Base-by-base conservation (phyloP, 495 filamentous ascomycete species). In the Podospora conica region DNA sequence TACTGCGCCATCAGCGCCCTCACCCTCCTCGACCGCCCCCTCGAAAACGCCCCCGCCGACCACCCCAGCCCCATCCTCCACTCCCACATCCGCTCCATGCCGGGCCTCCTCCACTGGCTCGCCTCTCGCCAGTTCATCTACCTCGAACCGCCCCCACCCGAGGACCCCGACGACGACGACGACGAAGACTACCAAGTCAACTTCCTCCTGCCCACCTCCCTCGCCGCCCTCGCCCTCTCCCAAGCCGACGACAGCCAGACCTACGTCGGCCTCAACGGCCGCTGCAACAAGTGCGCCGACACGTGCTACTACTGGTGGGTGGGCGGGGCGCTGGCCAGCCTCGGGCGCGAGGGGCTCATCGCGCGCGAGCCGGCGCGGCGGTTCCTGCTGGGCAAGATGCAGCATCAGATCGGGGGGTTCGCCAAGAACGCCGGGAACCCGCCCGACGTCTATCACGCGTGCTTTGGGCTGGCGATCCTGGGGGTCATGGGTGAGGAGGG, bases 281-380 rank as follows among this genome's bases (percentile, higher is more conserved):
- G 95, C 33, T 85, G 83, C 66, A 97, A 97, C 78, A 98, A 98
- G 73, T 75, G 85, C 12, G 87, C 88, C 21, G 95, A 98, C 77
- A 98, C 94, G 1, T 98, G 95, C 76, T 98, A 98, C 76, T 87
- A 85, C 7, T 98, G 92, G 81, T 98, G 95, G 95, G 90, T 90
- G 2, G 82, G 82, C 27, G 93, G 85, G 11, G 86, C 91, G 7
- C 76, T 98, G 8, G 78, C 80, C 58, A 88, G 92, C 68, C 82
- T 98, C 18, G 83, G 86, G 23, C 80, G 85, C 61, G 74, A 84
- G 12, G 68, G 81, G 10, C 76, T 96, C 23, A 77, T 94, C 48
- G 82, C 90, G 59, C 76, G 77, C 9, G 75, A 74, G 22, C 81
- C 86, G 9, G 84, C 89, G 27, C 85, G 91, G 12, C 83, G 85